Evolutionary conservation across 2,329 filamentous ascomycete genomes (phyloP).

Genomic region (Botrytis cinerea): DNA sequence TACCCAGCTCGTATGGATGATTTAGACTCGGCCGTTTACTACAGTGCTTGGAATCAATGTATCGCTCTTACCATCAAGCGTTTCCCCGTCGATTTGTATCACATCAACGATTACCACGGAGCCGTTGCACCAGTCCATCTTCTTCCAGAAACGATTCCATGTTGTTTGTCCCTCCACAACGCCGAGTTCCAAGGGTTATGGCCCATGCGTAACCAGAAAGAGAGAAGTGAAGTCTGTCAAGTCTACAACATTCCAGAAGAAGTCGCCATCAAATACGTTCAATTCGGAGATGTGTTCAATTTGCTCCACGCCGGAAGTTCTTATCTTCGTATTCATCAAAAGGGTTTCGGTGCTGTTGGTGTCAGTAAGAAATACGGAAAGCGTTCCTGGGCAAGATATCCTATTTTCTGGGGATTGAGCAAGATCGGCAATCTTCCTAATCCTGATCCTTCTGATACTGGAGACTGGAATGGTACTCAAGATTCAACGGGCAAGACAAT

Average conservation of each 20-base stretch:
- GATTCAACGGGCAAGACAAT: constrained; percentile 49
- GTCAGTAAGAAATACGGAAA: constrained; percentile 70
- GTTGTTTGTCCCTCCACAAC: constrained; percentile 66
- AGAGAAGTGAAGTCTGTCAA: constrained; percentile 62
- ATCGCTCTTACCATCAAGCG: constrained; percentile 64
- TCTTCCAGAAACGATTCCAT: constrained; percentile 59
- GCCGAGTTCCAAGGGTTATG: constrained; percentile 70
- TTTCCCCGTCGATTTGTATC: constrained; percentile 65
- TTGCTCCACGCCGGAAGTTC: constrained; percentile 62
- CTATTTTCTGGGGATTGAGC: constrained; percentile 68
- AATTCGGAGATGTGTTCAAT: constrained; percentile 71
- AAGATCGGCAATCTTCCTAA: constrained; percentile 67
- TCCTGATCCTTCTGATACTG: constrained; percentile 63
- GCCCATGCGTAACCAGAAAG: constrained; percentile 64
- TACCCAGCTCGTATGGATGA: constrained; percentile 71
- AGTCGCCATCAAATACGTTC: constrained; percentile 60
- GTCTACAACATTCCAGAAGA: constrained; percentile 63
- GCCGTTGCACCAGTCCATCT: constrained; percentile 65
- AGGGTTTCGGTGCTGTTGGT: constrained; percentile 67
- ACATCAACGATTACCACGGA: constrained; percentile 68
- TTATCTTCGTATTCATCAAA: constrained; percentile 66
- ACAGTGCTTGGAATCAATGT: constrained; percentile 71
- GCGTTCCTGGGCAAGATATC: constrained; percentile 65
- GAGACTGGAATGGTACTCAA: constrained; percentile 57
- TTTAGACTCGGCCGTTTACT: constrained; percentile 66